phyloP scores from a whole-genome alignment of 495 filamentous ascomycete genomes.

The Penicillium psychrofluorescens region DNA sequence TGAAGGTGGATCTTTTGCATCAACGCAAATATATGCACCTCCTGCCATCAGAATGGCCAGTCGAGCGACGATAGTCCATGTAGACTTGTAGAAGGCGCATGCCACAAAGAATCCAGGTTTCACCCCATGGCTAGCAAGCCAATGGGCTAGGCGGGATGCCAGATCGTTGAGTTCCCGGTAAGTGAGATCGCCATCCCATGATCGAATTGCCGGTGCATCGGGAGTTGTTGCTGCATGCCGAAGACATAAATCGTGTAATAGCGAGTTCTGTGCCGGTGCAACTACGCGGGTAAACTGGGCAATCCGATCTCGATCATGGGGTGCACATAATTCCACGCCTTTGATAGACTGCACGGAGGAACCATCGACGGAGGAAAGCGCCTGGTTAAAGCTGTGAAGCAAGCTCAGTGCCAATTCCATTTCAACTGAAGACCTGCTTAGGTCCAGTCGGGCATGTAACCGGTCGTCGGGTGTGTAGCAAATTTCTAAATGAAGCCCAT shows the following conservation, averaged over 20 bases:
- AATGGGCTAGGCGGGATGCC: slow-evolving; percentile 12
- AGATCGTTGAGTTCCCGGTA: slow-evolving; percentile 21
- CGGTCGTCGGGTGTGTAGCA: slow-evolving; percentile 1
- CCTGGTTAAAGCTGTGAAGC: slow-evolving; percentile 11
- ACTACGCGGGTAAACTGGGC: slow-evolving; percentile 2
- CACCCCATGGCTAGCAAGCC: slow-evolving; percentile 18
- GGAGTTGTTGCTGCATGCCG: slow-evolving; percentile 6
- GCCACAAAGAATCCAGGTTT: slow-evolving; percentile 17
- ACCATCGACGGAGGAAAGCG: slow-evolving; percentile 4
- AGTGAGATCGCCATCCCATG: slow-evolving; percentile 28
- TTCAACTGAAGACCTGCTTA: background rate
- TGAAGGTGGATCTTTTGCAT: slow-evolving; percentile 37
- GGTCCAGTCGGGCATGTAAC: slow-evolving; percentile 5
- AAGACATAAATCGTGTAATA: slow-evolving; percentile 11
- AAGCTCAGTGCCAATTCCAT: slow-evolving; percentile 9
- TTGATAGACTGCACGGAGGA: slow-evolving; percentile 1
- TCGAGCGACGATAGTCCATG: slow-evolving; percentile 22
- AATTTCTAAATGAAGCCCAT: slow-evolving; percentile 6
- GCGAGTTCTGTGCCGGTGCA: slow-evolving; percentile 5
- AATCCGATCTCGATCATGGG: slow-evolving; percentile 5
- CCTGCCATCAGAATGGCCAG: slow-evolving; percentile 28
- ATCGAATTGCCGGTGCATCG: slow-evolving; percentile 9
- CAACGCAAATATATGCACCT: slow-evolving; percentile 44
- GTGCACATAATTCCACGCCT: slow-evolving; percentile 6
- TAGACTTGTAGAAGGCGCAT: slow-evolving; percentile 23